Percentiles rank a stretch among this genome's conserved stretches.
Evolutionary conservation across 2,329 filamentous ascomycete genomes (phyloP).

Genomic region (Colletotrichum sp.): DNA sequence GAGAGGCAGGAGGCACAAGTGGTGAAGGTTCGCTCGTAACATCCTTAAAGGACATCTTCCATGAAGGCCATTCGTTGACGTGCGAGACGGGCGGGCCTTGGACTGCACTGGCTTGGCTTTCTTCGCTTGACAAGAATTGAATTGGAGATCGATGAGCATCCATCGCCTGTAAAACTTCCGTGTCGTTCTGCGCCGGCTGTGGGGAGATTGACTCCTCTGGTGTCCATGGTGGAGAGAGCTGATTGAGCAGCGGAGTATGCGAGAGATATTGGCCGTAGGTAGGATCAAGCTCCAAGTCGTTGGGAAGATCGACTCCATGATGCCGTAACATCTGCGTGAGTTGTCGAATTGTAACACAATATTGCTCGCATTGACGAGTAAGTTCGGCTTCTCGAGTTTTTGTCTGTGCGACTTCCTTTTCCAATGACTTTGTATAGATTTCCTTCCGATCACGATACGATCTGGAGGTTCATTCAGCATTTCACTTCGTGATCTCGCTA

Average conservation of each 20-base stretch:
- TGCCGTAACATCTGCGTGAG: conserved; percentile 20
- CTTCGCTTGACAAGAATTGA: neutral
- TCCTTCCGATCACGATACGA: conserved; percentile 35
- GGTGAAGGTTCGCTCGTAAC: neutral
- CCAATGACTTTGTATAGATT: conserved; percentile 31
- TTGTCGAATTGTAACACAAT: conserved; percentile 20
- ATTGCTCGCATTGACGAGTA: conserved; percentile 20
- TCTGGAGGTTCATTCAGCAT: neutral
- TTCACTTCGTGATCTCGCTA: neutral
- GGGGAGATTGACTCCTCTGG: neutral
- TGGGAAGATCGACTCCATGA: conserved; percentile 17
- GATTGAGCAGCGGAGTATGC: neutral
- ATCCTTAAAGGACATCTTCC: neutral
- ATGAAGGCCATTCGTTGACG: neutral
- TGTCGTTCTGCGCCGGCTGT: neutral
- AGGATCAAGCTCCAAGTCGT: neutral
- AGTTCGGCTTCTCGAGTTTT: conserved; percentile 26
- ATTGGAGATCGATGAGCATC: neutral
- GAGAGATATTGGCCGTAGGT: neutral
- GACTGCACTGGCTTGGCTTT: neutral
- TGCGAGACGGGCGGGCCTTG: neutral
- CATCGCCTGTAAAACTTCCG: neutral
- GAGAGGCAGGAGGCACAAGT: neutral
- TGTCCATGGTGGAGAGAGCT: neutral
- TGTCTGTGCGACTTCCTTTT: conserved; percentile 26